These are phyloP conservation scores for Glycyrrhiza uralensis DNA, from an alignment of 306 rosid genomes.

Conservation along the genomic window DNA sequence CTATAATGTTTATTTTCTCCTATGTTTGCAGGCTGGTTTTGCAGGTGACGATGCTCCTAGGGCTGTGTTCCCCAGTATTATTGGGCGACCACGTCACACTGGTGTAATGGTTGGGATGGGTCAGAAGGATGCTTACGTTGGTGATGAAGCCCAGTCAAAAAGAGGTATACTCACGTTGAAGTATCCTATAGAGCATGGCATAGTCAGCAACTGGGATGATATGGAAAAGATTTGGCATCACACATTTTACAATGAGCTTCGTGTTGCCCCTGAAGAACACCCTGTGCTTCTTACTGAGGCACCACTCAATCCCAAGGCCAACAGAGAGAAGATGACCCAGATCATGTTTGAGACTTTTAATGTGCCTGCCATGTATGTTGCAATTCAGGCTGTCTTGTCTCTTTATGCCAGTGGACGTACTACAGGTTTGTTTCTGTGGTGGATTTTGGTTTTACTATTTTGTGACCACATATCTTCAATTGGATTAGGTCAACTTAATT, in stretches of 20 bases:
- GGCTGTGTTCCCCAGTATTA: conserved; percentile 65
- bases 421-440: conserved; percentile 44
- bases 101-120: conserved; percentile 77
- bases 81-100: conserved; percentile 65
- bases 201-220: conserved; percentile 76
- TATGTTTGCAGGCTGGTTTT: conserved; percentile 55
- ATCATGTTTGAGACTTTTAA: conserved; percentile 67
- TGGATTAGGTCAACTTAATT: not conserved
- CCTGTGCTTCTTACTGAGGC: conserved; percentile 78
- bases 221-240: conserved; percentile 81
- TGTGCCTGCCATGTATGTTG: conserved; percentile 66
- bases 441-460: not conserved
- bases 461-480: not conserved
- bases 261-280: conserved; percentile 74
- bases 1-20: not conserved
- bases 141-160: conserved; percentile 70
- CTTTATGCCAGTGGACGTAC: conserved; percentile 77
- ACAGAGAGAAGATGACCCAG: conserved; percentile 81
- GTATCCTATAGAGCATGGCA: conserved; percentile 74
- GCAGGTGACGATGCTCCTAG: conserved; percentile 72
- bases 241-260: conserved; percentile 65
- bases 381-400: conserved; percentile 62
- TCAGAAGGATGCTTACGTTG: conserved; percentile 70
- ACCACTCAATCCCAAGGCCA: conserved; percentile 72
- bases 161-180: conserved; percentile 67